A percentile compares a stretch with the other conserved stretches of the same genome.
Evolutionary conservation across 495 filamentous ascomycete genomes (phyloP).

Genomic region (Melanomma pulvis-pyrius): DNA sequence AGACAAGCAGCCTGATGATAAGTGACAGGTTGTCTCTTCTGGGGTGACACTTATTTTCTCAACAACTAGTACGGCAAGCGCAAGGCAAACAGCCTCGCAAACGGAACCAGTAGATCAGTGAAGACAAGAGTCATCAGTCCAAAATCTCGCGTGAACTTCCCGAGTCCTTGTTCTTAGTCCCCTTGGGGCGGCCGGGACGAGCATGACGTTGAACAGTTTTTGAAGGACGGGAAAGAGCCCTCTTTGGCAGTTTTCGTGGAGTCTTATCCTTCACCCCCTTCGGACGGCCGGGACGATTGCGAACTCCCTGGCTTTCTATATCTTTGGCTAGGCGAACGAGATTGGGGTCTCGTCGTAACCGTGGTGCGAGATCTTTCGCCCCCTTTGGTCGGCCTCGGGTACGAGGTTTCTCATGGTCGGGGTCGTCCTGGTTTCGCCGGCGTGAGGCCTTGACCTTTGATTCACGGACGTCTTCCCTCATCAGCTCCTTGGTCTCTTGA

Average conservation of each 20-base stretch:
- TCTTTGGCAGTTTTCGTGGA: neutral
- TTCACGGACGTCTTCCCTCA: constrained; percentile 5
- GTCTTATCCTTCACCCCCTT: neutral
- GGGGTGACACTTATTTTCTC: too few relatives aligned
- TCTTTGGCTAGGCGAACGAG: neutral
- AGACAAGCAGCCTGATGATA: neutral
- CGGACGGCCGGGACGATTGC: neutral
- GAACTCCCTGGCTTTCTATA: neutral
- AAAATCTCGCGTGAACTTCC: neutral
- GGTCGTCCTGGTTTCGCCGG: too few relatives aligned
- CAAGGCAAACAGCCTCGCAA: neutral
- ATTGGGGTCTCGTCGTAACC: neutral
- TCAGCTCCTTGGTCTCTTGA: constrained; percentile 22
- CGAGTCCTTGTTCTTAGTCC: neutral
- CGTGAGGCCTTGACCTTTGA: too few relatives aligned
- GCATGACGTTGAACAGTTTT: neutral
- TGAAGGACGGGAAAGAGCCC: neutral
- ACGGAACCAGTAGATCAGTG: neutral
- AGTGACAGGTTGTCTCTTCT: too few relatives aligned
- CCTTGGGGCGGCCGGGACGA: neutral
- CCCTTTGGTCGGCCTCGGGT: neutral
- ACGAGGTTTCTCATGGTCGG: too few relatives aligned
- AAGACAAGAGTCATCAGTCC: neutral
- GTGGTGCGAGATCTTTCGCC: neutral
- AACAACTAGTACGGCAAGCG: neutral